Base-by-base conservation (phyloP, 257 asterid genomes). In the Nicotiana knightiana region DNA sequence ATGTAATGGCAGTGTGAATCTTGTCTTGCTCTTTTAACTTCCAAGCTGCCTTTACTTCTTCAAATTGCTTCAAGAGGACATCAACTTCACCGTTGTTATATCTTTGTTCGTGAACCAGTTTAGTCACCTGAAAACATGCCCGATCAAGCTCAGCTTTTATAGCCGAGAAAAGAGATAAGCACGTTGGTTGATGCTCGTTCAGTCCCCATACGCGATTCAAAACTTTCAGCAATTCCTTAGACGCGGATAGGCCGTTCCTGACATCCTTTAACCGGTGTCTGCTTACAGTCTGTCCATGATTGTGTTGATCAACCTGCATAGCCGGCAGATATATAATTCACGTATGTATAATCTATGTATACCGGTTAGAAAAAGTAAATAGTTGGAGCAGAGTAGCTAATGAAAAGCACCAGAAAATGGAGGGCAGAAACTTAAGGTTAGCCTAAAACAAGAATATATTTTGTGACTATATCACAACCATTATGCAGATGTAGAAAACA, bases 81-180 rank as follows among this genome's bases (percentile, higher is more conserved):
- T 91, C 95, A 51, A 91, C 84, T 83, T 93, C 98, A 5, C 81
- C 76, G 33, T 67, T 86, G 68, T 82, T 87, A 5, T 83, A 51
- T 71, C 84, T 87, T 53, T 92, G 92, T 58, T 94, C 98, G 35
- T 87, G 93, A 78, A 96, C 89, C 12, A 93, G 46, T 53, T 91
- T 92, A 26, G 85, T 79, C 35, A 90, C 91, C 10, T 91, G 90
- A 58, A 65, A 46, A 66, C 87, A 86, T 0, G 95, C 91, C 5
- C 94, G 87, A 51, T 94, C 94, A 4, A 94, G 92, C 91, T 96
- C 99, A 28, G 85, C 85, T 71, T 91, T 93, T 62, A 94, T 86
- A 57, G 97, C 97, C 0, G 97, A 85, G 85, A 91, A 87, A 80
- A 96, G 92, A 68, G 98, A 89, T 28, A 89, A 3, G 81, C 92